Evolutionary conservation across 768 basidiomycete species (phyloP), one percentile per base, ranked within the genome.

Genomic region (Kwoniella shandongensis): DNA sequence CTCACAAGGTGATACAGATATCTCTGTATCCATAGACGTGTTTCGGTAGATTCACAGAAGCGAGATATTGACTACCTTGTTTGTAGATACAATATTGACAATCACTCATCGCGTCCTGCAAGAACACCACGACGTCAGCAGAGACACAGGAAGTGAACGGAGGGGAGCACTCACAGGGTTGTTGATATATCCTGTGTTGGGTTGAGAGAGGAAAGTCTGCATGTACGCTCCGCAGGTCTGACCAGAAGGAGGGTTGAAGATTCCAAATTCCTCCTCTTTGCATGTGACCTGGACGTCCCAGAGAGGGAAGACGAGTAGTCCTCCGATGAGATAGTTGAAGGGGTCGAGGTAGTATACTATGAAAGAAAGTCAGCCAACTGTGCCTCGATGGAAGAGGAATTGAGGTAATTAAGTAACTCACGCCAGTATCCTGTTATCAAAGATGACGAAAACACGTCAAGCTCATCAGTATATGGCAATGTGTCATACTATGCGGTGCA

Each of bases 201-300:
- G 46, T 15, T 51, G 30, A 20, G 66, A 51, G 4, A 75, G 47
- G 63, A 68, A 77, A 0, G 51, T 20, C 11, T 51, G 25, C 66
- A 77, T 67, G 62, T 77, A 77, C 11, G 40, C 52, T 1, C 57
- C 66, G 49, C 76, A 77, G 7, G 72, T 75, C 53, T 71, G 62
- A 22, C 70, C 70, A 1, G 35, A 13, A 2, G 76, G 76, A 2
- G 76, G 69, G 47, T 68, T 53, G 53, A 75, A 75, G 2, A 54
- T 32, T 2, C 67, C 67, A 30, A 62, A 67, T 46, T 73, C 71
- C 11, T 63, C 32, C 20, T 57, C 51, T 11, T 52, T 46, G 57
- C 74, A 77, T 44, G 57, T 57, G 48, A 77, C 72, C 2, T 62
- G 51, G n/a, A 65, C 61, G 62, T 75, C 68, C 64, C 69, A 67